Conservation (phyloP, 441 rosid genomes). For the Syzygium syzygioides region DNA sequence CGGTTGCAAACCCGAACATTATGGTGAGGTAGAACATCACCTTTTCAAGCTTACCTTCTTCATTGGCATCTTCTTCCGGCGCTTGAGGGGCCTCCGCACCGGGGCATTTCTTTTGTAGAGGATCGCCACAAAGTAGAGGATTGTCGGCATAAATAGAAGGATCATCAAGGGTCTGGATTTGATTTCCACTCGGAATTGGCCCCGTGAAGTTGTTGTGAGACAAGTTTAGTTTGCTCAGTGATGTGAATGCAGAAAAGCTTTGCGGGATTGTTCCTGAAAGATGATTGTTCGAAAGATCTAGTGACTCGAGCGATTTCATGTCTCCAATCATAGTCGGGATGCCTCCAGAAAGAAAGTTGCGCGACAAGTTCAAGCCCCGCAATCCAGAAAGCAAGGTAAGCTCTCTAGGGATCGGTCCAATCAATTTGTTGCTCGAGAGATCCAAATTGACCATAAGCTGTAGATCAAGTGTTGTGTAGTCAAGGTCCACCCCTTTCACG, state of each 20-base stretch:
- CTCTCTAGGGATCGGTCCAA: neutral
- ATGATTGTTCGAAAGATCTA: neutral
- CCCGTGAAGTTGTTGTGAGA: neutral
- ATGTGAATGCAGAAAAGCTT: neutral
- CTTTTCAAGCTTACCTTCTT: too few species aligned
- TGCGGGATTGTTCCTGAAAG: neutral
- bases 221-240: neutral
- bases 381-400: neutral
- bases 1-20: too few species aligned
- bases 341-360: neutral
- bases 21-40: too few species aligned
- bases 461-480: neutral
- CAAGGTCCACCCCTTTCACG: neutral
- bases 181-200: neutral
- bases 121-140: neutral
- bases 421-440: neutral
- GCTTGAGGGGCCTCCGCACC: neutral
- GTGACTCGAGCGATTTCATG: neutral
- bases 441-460: neutral
- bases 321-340: neutral
- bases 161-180: neutral
- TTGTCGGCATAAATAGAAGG: slow-evolving; percentile 1
- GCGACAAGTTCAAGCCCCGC: neutral
- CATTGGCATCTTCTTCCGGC: too few species aligned
- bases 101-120: neutral